Evolutionary conservation across 2,329 filamentous ascomycete species (phyloP), one percentile per base, ranked within the genome.

Genomic region (Lachnellula suecica): DNA sequence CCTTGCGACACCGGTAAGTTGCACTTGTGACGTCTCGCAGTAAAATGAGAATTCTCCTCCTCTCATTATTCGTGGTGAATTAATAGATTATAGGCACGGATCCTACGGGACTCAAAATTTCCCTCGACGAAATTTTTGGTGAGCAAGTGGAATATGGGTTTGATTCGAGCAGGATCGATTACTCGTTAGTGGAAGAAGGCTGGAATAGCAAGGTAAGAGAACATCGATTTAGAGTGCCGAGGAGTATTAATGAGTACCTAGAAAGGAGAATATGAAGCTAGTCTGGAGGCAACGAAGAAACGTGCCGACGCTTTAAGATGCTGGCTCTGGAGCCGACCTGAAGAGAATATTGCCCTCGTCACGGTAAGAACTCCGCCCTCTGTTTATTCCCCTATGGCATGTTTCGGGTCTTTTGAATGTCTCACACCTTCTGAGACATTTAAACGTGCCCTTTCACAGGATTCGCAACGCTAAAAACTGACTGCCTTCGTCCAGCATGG

Each of bases 1-100:
- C 55, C 57, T n/a, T 58, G 57, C 40, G 57, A 59, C 44, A 48
- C 49, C n/a, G 57, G n/a, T n/a, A n/a, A n/a, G n/a, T n/a, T n/a
- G n/a, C n/a, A n/a, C n/a, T n/a, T n/a, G n/a, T n/a, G n/a, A n/a
- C n/a, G n/a, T n/a, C n/a, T n/a, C n/a, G n/a, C n/a, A n/a, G n/a
- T n/a, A n/a, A n/a, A n/a, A n/a, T n/a, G n/a, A n/a, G n/a, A n/a
- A n/a, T n/a, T n/a, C n/a, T n/a, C n/a, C n/a, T n/a, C n/a, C n/a
- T n/a, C n/a, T n/a, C n/a, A n/a, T n/a, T n/a, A n/a, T n/a, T n/a
- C n/a, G n/a, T n/a, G n/a, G n/a, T n/a, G n/a, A n/a, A n/a, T n/a
- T n/a, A n/a, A n/a, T n/a, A n/a, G n/a, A n/a, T n/a, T n/a, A n/a
- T n/a, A n/a, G n/a, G 57, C 2, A 51, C 47, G 4, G 47, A 58